These are phyloP conservation scores for Calycina marina DNA, from an alignment of 2,329 filamentous ascomycete species.

Conservation along the genomic window DNA sequence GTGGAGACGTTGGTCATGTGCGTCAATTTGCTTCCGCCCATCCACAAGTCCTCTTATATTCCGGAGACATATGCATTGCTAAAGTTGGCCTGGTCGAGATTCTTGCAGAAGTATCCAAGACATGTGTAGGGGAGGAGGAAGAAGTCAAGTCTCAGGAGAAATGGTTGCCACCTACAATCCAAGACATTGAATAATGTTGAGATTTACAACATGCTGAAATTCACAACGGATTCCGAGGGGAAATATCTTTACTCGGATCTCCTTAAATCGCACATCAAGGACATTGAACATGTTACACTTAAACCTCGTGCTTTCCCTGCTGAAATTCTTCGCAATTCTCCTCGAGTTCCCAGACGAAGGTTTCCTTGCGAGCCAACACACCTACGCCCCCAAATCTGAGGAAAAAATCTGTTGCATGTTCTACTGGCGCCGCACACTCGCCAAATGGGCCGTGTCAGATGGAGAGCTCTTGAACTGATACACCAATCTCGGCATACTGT, in stretches of 20 bases:
- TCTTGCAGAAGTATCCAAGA: too few species aligned
- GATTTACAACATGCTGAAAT: slow-evolving; percentile 46
- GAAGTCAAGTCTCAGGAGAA: too few species aligned
- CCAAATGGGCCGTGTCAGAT: slow-evolving; percentile 22
- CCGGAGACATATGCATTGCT: too few species aligned
- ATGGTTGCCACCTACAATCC: too few species aligned
- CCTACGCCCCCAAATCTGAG: slow-evolving; percentile 36
- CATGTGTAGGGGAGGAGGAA: too few species aligned
- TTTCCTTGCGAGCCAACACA: slow-evolving; percentile 38
- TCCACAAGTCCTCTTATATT: too few species aligned
- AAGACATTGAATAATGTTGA: slow-evolving; percentile 45
- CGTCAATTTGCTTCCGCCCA: too few species aligned
- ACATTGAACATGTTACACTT: slow-evolving; percentile 26
- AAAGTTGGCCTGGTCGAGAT: too few species aligned
- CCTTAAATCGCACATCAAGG: slow-evolving; percentile 29
- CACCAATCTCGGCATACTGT: slow-evolving; percentile 41
- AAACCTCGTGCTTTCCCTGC: slow-evolving; percentile 39
- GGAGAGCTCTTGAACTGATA: slow-evolving; percentile 29
- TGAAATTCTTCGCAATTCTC: slow-evolving; percentile 45
- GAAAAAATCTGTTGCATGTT: slow-evolving; percentile 50
- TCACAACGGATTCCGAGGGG: slow-evolving; percentile 13
- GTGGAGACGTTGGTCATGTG: too few species aligned
- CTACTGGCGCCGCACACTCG: slow-evolving; percentile 33
- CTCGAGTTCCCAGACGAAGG: slow-evolving; percentile 45
- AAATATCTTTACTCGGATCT: slow-evolving; percentile 28